Conservation (phyloP, 2,329 filamentous ascomycete species). For the Diplodia corticola region DNA sequence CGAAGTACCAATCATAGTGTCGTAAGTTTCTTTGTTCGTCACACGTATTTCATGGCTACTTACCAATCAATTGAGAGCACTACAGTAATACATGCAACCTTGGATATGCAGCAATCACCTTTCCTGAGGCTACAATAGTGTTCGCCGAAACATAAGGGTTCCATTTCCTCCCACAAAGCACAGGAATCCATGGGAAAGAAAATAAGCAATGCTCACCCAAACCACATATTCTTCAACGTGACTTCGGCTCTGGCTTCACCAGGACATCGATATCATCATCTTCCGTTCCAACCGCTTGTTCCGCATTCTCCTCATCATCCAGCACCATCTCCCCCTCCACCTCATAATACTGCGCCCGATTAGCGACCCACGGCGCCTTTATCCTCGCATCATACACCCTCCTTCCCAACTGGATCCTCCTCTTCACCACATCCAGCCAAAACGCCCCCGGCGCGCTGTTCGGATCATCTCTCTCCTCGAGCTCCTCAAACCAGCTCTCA, state of each 20-base stretch:
- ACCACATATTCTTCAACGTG: not conserved
- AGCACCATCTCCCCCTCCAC: not conserved
- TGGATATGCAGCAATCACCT: too few species aligned
- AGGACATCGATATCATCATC: not conserved
- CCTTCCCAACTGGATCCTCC: not conserved
- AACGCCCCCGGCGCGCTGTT: not conserved
- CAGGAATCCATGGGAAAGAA: too few species aligned
- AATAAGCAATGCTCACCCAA: too few species aligned
- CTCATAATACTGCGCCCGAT: not conserved
- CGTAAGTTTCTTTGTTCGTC: too few species aligned
- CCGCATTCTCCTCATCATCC: not conserved
- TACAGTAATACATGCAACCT: too few species aligned
- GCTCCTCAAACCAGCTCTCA: conserved; percentile 4
- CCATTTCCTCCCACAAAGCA: too few species aligned
- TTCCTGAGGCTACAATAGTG: too few species aligned
- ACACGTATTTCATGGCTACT: too few species aligned
- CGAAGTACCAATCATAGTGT: too few species aligned
- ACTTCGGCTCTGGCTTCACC: not conserved
- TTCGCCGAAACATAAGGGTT: too few species aligned
- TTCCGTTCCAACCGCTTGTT: not conserved
- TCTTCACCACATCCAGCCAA: not conserved
- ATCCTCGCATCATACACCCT: not conserved
- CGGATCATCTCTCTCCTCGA: not conserved
- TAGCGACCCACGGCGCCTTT: not conserved
- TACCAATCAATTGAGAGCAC: too few species aligned